Conservation (phyloP, 805 yeast species). For the Jamesozyma hellenica region DNA sequence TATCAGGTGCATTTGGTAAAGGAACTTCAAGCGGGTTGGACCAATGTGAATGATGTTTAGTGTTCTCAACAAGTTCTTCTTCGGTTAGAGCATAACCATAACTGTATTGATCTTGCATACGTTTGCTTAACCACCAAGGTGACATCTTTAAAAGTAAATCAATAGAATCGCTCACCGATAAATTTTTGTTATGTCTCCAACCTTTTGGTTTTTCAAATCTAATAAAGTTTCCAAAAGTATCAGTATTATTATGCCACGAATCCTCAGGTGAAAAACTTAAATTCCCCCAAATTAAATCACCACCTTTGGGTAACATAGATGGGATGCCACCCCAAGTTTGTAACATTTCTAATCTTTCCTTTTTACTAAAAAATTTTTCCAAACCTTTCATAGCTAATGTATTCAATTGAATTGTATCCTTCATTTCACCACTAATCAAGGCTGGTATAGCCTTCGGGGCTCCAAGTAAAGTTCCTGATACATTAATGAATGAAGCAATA, state of each 20-base stretch:
- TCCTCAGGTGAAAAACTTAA: conserved; percentile 65
- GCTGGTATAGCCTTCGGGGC: conserved; percentile 93
- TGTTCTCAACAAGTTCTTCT: conserved; percentile 52
- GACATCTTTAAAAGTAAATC: conserved; percentile 53
- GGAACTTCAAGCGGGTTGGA: conserved; percentile 88
- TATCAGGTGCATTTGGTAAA: conserved; percentile 85
- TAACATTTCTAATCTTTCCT: conserved; percentile 78
- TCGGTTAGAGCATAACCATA: conserved; percentile 59
- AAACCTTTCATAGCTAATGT: conserved; percentile 88
- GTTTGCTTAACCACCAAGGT: conserved; percentile 64
- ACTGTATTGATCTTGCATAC: conserved; percentile 65
- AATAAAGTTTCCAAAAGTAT: conserved; percentile 65
- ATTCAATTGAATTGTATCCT: conserved; percentile 89
- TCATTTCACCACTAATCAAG: conserved; percentile 94
- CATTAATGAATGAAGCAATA: conserved; percentile 71
- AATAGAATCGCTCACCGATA: conserved; percentile 59
- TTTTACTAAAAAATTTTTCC: conserved; percentile 84
- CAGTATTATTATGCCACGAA: conserved; percentile 22
- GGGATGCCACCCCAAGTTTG: conserved; percentile 87
- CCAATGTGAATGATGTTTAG: conserved; percentile 75
- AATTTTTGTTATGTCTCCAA: conserved; percentile 30
- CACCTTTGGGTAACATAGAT: conserved; percentile 95
- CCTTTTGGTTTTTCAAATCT: conserved; percentile 34
- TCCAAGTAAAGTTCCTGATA: conserved; percentile 84
- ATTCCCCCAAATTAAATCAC: conserved; percentile 81